Percentiles rank a stretch among this genome's conserved stretches.
Conservation (phyloP, 2,329 filamentous ascomycete genomes). For the Xylaria hypoxylon region DNA sequence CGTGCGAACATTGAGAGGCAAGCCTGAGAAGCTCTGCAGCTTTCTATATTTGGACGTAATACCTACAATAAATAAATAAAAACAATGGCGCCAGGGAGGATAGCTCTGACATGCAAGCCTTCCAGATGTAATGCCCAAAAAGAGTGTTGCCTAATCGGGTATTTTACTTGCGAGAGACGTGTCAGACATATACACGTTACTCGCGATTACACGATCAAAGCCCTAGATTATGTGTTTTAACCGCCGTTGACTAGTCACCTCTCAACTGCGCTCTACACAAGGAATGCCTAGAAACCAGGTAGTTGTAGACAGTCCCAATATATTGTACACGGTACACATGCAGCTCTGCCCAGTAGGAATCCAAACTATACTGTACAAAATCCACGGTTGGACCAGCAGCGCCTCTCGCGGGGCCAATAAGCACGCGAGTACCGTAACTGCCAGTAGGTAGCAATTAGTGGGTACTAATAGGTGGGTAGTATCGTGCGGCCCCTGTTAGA, state of each 20-base stretch:
- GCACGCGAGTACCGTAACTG: constrained; percentile 1
- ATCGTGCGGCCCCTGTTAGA: constrained; percentile 28
- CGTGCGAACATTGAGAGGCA: background rate
- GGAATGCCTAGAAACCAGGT: no score
- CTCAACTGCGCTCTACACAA: background rate
- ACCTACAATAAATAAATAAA: background rate
- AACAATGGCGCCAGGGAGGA: no score
- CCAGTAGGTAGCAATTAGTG: background rate
- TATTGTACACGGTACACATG: background rate
- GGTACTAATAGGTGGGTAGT: background rate
- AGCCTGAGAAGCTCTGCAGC: background rate
- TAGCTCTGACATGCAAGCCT: background rate
- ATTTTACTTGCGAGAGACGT: background rate
- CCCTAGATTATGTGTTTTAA: background rate
- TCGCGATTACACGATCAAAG: background rate
- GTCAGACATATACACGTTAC: background rate
- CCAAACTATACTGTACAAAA: constrained; percentile 3
- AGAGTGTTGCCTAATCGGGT: constrained; percentile 12
- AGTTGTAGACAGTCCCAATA: no score
- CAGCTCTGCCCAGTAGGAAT: background rate
- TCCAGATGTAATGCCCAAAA: constrained; percentile 5
- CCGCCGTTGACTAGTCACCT: background rate
- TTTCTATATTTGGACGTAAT: constrained; percentile 12
- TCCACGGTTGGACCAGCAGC: constrained; percentile 18
- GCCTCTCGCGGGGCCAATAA: constrained; percentile 46